These are phyloP conservation scores for Tetrapisispora iriomotensis DNA, from an alignment of 805 yeast species.

Conservation along the genomic window DNA sequence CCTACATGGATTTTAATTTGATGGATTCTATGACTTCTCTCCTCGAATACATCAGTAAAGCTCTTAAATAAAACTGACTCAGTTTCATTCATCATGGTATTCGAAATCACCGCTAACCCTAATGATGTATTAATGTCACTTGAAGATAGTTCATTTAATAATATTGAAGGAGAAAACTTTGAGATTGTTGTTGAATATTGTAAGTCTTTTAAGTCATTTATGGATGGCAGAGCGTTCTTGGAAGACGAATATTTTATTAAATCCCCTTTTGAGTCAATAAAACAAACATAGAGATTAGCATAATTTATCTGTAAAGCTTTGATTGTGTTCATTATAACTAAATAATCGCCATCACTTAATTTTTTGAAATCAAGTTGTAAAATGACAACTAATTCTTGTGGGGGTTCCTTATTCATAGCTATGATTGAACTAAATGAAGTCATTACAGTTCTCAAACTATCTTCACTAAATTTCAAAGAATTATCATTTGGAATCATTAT, in stretches of 20 bases:
- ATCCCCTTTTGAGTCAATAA: constrained; percentile 15
- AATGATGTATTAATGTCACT: constrained; percentile 3
- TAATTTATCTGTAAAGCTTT: constrained; percentile 17
- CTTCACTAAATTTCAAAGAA: background rate
- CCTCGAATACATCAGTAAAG: constrained; percentile 12
- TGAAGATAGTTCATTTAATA: constrained; percentile 10
- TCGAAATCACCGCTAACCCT: constrained; percentile 21
- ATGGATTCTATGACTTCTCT: constrained; percentile 16
- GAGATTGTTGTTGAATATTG: background rate
- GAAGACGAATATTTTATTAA: constrained; percentile 6
- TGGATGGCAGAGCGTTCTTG: background rate
- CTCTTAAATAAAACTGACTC: constrained; percentile 20
- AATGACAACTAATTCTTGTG: constrained; percentile 20
- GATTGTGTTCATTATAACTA: constrained; percentile 16
- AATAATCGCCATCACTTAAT: constrained; percentile 5
- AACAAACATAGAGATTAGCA: constrained; percentile 11
- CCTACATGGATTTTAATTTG: constrained; percentile 28
- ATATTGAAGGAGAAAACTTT: constrained; percentile 13
- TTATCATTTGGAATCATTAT: constrained; percentile 4
- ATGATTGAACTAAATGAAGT: constrained; percentile 23
- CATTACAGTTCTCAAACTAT: constrained; percentile 15
- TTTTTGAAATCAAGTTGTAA: constrained; percentile 21
- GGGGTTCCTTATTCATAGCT: constrained; percentile 21
- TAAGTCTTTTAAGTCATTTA: background rate
- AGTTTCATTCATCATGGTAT: constrained; percentile 16